A percentile compares a stretch with the other conserved stretches of the same genome.
Conservation (phyloP, 2,329 filamentous ascomycete genomes). For the Trichoderma endophyticum region DNA sequence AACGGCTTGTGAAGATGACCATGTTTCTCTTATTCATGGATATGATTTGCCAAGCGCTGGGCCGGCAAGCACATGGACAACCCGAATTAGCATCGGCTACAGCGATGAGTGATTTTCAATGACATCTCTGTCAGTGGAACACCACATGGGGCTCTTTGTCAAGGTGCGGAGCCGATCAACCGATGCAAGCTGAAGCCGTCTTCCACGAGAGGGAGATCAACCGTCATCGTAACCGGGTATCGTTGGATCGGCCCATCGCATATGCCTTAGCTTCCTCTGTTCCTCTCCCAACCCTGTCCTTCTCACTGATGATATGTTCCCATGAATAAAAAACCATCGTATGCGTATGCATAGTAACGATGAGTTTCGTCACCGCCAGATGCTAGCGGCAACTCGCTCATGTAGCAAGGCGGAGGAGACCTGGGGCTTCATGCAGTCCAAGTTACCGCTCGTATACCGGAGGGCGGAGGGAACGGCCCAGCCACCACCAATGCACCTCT, state of each 20-base stretch:
- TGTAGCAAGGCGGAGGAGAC: not conserved
- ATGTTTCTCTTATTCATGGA: not conserved
- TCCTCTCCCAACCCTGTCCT: not conserved
- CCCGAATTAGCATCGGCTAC: not conserved
- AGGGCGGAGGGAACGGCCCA: not conserved
- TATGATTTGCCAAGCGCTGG: not conserved
- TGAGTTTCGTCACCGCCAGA: constrained; percentile 7
- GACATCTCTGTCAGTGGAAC: not conserved
- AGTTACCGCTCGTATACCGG: not conserved
- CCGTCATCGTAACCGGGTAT: not conserved
- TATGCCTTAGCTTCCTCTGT: not conserved
- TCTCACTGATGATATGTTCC: not conserved
- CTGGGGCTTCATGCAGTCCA: not conserved
- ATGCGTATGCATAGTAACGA: not conserved
- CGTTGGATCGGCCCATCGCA: not conserved
- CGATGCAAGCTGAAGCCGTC: not conserved
- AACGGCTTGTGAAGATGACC: not conserved
- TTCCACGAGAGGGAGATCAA: not conserved
- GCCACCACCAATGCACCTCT: not conserved
- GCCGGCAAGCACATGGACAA: not conserved
- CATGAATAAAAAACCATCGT: not conserved
- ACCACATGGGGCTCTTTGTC: not conserved
- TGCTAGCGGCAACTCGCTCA: not conserved
- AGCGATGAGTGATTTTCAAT: not conserved
- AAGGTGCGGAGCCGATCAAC: not conserved